Conservation (phyloP, 139 green algal genomes). For the Spirogloea muscicola region DNA sequence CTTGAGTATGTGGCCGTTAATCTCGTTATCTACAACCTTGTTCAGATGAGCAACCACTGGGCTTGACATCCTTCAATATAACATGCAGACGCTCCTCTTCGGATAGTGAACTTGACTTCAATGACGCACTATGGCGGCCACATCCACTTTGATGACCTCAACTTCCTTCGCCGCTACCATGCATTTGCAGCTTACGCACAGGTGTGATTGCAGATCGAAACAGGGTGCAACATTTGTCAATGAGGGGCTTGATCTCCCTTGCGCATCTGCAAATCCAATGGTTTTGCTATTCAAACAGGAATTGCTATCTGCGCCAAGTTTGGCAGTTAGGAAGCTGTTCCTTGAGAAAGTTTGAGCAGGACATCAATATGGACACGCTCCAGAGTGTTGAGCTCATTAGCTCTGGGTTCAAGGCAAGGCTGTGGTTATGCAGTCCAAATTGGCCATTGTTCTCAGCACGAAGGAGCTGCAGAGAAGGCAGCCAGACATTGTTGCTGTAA, state of each 20-base stretch:
- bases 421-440: slow-evolving; percentile 18
- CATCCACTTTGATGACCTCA: slow-evolving; percentile 25
- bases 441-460: slow-evolving; percentile 30
- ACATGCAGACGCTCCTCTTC: too few species aligned
- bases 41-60: too few species aligned
- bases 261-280: neutral
- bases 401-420: neutral
- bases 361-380: neutral
- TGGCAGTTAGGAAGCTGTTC: too few species aligned
- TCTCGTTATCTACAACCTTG: too few species aligned
- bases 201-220: neutral
- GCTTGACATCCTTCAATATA: too few species aligned
- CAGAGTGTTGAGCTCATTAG: neutral
- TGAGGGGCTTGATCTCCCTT: neutral
- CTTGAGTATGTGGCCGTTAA: too few species aligned
- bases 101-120: slow-evolving; percentile 34
- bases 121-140: slow-evolving; percentile 29
- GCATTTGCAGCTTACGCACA: slow-evolving; percentile 25
- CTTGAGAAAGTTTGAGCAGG: neutral
- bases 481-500: slow-evolving; percentile 9
- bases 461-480: slow-evolving; percentile 29
- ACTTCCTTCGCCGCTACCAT: slow-evolving; percentile 24
- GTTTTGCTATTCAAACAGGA: neutral
- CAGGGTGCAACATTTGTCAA: neutral
- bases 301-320: neutral